Evolutionary conservation across 305 asterid species (phyloP).

Genomic region (Withania somnifera): DNA sequence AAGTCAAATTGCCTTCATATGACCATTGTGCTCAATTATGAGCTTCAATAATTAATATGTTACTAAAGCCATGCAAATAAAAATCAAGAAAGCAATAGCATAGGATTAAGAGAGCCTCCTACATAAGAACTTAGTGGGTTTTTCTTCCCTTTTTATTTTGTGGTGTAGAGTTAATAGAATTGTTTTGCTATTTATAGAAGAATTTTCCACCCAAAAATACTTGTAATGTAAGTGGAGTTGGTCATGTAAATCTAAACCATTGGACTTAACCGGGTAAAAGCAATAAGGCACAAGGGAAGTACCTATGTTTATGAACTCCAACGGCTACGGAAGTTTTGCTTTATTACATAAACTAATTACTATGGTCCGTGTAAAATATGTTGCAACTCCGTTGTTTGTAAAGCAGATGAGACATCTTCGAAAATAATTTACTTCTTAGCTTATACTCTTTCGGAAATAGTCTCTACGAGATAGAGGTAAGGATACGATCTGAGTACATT

Average conservation of each 20-base stretch:
- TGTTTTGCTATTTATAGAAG: background rate
- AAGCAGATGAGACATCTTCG: background rate
- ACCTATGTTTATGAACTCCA: background rate
- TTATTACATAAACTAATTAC: background rate
- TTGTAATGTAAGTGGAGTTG: background rate
- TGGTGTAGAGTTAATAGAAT: background rate
- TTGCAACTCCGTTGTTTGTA: background rate
- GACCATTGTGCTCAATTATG: background rate
- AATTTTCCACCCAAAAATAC: background rate
- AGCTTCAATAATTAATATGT: background rate
- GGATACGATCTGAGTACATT: no score
- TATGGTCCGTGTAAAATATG: background rate
- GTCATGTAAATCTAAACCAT: background rate
- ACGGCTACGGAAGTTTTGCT: background rate
- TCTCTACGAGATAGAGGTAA: no score
- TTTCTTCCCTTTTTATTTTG: background rate
- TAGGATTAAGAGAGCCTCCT: background rate
- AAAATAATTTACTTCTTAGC: no score
- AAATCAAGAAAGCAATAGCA: background rate
- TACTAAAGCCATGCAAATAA: background rate
- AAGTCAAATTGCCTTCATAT: slow-evolving; percentile 13
- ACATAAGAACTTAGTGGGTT: background rate
- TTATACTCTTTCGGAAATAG: no score
- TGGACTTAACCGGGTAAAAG: background rate
- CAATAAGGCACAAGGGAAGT: background rate